These are phyloP conservation scores for Citropsis articulata DNA, from an alignment of 345 rosid genomes.

Conservation along the genomic window DNA sequence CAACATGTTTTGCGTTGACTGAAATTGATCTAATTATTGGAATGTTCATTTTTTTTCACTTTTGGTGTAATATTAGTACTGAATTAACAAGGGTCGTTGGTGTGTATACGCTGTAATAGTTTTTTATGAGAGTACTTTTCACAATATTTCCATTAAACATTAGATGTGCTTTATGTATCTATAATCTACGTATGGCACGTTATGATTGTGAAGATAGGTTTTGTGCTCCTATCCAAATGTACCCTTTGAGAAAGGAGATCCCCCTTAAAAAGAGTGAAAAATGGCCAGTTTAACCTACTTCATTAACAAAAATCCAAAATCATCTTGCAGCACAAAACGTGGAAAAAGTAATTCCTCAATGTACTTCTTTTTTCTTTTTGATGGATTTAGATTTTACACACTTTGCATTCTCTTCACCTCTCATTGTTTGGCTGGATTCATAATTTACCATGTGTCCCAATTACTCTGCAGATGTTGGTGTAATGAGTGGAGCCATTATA, in stretches of 20 bases:
- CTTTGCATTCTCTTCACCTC: not conserved
- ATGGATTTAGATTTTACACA: not conserved
- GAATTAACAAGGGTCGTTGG: not conserved
- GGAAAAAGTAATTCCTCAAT: too few species aligned
- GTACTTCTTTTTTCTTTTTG: too few species aligned
- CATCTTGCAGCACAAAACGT: not conserved
- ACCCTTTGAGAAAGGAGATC: not conserved
- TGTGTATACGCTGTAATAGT: not conserved
- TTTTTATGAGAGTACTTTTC: not conserved
- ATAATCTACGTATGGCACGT: not conserved
- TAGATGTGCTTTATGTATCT: not conserved
- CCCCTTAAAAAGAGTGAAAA: not conserved
- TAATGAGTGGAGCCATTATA: constrained; percentile 67
- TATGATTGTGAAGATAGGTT: not conserved
- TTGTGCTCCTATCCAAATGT: not conserved
- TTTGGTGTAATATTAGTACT: too few species aligned
- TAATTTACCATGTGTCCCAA: not conserved
- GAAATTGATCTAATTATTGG: not conserved
- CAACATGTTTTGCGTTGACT: not conserved
- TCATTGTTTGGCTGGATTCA: not conserved
- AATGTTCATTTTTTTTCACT: not conserved
- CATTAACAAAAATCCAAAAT: not conserved
- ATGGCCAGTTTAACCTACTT: not conserved
- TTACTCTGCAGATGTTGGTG: constrained; percentile 56
- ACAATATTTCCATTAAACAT: constrained; percentile 4